Evolutionary conservation across 2,329 filamentous ascomycete genomes (phyloP), one percentile per base, ranked within the genome.

Genomic region (Corinectria fuckeliana): DNA sequence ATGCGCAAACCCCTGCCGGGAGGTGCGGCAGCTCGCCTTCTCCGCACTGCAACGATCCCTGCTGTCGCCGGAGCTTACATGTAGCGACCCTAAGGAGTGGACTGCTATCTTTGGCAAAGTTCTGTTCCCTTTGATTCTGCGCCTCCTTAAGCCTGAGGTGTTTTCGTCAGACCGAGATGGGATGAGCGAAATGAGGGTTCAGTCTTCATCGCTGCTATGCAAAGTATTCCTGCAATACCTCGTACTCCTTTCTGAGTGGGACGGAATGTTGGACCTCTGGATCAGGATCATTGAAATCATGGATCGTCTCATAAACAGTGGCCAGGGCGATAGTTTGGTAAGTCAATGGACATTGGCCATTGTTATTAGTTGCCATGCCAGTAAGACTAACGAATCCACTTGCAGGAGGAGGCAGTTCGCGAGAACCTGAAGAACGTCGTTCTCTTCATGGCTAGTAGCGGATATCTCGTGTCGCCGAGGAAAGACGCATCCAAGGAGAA

Each of bases 361-460:
- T 13, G 28, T 4, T 47, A 25, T 7, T 21, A 9, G 6, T 34
- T 6, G n/a, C n/a, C n/a, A n/a, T 28, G 32, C 9, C 23, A 30
- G 18, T 5, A 8, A 16, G 18, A 25, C 49, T 66, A 58, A 64
- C 53, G 66, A 21, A 69, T 54, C 4, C 13, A 20, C 11, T n/a
- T 34, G 14, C 68, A 96, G 88, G 93, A 96, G 77, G 95, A 99
- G 80, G 94, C 95, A 11, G 93, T 98, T 2, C 91, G 92, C 1
- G 95, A 99, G 76, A 95, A 92, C 65, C 80, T 99, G 58, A 99
- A 99, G 78, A 99, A 99, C 66, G 93, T 98, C 51, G 81, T 98
- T 21, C 83, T 99, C 9, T 95, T 99, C 70, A 97, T 99, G 93
- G 88, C 91, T 5, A 95, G 89, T 73, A 93, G 90, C 50, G 93